Conservation (phyloP, 129 eudicot genomes). For the Scalesia atractyloides region DNA sequence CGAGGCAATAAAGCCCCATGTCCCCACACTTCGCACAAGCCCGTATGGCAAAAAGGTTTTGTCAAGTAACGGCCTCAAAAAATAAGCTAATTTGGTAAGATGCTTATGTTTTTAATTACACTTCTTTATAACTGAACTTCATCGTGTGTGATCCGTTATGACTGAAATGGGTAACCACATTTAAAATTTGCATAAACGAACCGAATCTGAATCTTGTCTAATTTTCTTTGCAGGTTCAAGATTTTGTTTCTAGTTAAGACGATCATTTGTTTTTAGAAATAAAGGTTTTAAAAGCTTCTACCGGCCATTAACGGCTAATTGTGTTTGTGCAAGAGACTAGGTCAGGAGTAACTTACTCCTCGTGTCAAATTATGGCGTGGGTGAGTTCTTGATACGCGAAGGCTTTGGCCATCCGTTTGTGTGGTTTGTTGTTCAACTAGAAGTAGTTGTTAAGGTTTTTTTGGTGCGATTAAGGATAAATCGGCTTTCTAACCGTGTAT, state of each 20-base stretch:
- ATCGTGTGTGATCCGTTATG: not conserved
- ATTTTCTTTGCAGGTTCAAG: constrained; percentile 30
- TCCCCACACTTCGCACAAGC: constrained; percentile 52
- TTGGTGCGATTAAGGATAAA: constrained; percentile 31
- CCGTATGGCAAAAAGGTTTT: constrained; percentile 63
- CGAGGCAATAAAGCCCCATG: constrained; percentile 60
- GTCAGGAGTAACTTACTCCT: constrained; percentile 33
- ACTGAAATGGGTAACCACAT: not conserved
- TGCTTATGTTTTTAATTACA: not conserved
- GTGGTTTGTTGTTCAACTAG: constrained; percentile 22
- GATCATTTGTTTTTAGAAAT: constrained; percentile 28
- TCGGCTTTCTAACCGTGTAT: constrained; percentile 23
- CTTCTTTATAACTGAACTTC: not conserved
- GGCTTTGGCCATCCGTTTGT: constrained; percentile 24
- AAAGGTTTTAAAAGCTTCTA: constrained; percentile 31
- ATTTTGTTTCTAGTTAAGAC: constrained; percentile 20
- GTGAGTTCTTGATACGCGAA: constrained; percentile 27
- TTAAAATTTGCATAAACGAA: not conserved
- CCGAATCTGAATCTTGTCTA: not conserved
- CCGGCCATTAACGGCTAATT: constrained; percentile 6
- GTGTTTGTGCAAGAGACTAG: constrained; percentile 35
- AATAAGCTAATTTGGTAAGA: constrained; percentile 38
- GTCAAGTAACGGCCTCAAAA: constrained; percentile 54
- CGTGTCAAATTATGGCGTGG: constrained; percentile 14
- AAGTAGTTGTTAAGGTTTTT: constrained; percentile 29